Conservation (phyloP, 768 basidiomycete genomes). For the Suillus clintonianus region DNA sequence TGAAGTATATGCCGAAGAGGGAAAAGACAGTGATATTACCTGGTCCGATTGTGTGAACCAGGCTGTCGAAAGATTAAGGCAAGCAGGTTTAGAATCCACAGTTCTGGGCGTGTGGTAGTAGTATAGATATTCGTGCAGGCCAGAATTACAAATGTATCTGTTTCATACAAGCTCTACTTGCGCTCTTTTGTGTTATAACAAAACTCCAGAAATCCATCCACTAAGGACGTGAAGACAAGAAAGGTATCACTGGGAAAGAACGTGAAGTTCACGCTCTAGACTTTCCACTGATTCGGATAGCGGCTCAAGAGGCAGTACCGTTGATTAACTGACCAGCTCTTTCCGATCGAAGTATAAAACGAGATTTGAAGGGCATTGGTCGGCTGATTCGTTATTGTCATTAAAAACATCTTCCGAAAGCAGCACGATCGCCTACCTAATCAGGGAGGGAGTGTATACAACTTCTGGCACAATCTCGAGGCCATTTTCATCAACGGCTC, state of each 20-base stretch:
- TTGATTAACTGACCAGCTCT: conserved; percentile 32
- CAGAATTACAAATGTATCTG: not conserved
- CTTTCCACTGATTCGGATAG: not conserved
- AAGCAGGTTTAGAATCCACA: conserved; percentile 36
- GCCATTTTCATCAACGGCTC: conserved; percentile 35
- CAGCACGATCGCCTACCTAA: conserved; percentile 32
- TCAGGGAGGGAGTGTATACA: conserved; percentile 35
- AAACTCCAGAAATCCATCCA: not conserved
- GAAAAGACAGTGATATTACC: conserved; percentile 3
- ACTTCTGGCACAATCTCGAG: conserved; percentile 32
- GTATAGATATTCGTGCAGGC: not conserved
- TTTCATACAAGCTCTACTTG: not conserved
- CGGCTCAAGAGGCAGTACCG: conserved; percentile 3
- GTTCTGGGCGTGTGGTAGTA: conserved; percentile 55
- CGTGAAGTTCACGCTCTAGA: not conserved
- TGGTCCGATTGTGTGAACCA: conserved; percentile 40
- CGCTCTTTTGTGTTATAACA: not conserved
- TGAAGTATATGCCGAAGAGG: conserved; percentile 43
- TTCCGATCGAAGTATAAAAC: conserved; percentile 37
- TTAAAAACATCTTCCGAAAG: not conserved
- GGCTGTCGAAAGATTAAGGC: conserved; percentile 35
- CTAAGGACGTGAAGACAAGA: not conserved
- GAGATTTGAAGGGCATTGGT: conserved; percentile 43
- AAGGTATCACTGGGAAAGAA: not conserved
- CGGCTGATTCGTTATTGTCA: conserved; percentile 28